Conservation (phyloP, 2,329 filamentous ascomycete species). For the Ceratocystis harringtonii region DNA sequence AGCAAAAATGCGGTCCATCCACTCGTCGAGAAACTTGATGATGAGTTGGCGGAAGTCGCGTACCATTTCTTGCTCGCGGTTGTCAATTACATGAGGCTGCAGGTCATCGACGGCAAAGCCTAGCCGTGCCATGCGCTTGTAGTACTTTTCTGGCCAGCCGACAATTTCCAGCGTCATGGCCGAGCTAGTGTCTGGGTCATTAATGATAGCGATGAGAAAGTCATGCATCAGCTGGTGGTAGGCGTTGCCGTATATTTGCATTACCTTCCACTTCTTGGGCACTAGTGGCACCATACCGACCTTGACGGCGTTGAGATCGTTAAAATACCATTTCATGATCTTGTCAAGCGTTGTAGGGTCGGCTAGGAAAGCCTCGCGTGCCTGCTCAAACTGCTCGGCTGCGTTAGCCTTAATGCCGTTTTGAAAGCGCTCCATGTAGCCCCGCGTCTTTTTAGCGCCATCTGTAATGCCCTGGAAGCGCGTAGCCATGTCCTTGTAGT, state of each 20-base stretch:
- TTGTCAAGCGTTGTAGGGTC: slow-evolving; percentile 77
- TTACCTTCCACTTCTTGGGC: slow-evolving; percentile 94
- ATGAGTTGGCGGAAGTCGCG: slow-evolving; percentile 91
- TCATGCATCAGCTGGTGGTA: slow-evolving; percentile 96
- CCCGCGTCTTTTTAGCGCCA: slow-evolving; percentile 78
- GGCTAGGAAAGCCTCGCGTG: slow-evolving; percentile 60
- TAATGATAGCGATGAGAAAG: slow-evolving; percentile 67
- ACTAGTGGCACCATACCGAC: slow-evolving; percentile 82
- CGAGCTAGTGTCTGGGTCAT: slow-evolving; percentile 71
- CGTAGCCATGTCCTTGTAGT: slow-evolving; percentile 86
- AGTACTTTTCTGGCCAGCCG: slow-evolving; percentile 91
- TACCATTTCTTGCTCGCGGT: slow-evolving; percentile 76
- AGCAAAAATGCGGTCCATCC: slow-evolving; percentile 84
- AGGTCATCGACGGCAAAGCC: slow-evolving; percentile 66
- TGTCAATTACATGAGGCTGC: slow-evolving; percentile 74
- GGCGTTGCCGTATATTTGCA: slow-evolving; percentile 74
- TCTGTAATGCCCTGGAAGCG: slow-evolving; percentile 92
- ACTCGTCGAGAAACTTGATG: slow-evolving; percentile 88
- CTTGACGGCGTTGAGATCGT: slow-evolving; percentile 89
- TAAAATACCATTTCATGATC: slow-evolving; percentile 90
- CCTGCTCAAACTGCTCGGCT: slow-evolving; percentile 56
- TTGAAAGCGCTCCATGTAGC: slow-evolving; percentile 93
- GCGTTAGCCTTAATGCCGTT: slow-evolving; percentile 61
- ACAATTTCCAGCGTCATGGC: slow-evolving; percentile 83
- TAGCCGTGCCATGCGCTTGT: slow-evolving; percentile 85